Evolutionary conservation across 352 stramenopile genomes (phyloP).

Genomic region (Globisporangium viniferum): DNA sequence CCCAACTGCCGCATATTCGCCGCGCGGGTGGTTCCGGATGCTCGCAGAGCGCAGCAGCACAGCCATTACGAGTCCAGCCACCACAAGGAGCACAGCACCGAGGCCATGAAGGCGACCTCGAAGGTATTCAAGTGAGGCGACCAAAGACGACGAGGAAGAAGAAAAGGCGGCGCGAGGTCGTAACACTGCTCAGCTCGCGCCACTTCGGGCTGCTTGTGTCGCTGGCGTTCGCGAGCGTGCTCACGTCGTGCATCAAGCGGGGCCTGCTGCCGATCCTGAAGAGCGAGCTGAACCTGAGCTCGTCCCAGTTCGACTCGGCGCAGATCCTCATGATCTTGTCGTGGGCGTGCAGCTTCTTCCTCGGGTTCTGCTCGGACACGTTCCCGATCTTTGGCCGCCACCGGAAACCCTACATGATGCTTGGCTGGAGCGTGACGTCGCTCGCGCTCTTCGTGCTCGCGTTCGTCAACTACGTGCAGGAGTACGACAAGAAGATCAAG

Average conservation of each 20-base stretch:
- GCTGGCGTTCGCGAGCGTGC: constrained; percentile 29
- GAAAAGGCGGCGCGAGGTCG: not conserved
- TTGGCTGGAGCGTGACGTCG: constrained; percentile 40
- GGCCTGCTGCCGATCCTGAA: constrained; percentile 39
- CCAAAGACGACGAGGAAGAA: not conserved
- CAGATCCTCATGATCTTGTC: constrained; percentile 36
- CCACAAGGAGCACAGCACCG: not conserved
- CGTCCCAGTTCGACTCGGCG: constrained; percentile 31
- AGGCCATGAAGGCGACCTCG: not conserved
- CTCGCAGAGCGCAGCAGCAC: not conserved
- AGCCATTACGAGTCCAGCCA: not conserved
- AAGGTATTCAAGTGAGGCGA: not conserved
- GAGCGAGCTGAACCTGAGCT: constrained; percentile 30
- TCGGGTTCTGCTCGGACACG: constrained; percentile 54
- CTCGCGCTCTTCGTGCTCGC: constrained; percentile 48
- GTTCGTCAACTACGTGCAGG: constrained; percentile 50
- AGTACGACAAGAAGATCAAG: constrained; percentile 32
- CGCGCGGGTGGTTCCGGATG: not conserved
- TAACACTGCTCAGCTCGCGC: constrained; percentile 18
- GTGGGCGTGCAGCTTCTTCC: constrained; percentile 47
- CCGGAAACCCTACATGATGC: constrained; percentile 55
- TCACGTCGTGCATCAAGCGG: constrained; percentile 35
- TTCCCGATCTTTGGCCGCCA: constrained; percentile 39
- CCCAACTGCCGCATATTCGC: not conserved
- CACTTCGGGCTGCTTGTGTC: constrained; percentile 41